Evolutionary conservation across 2,329 filamentous ascomycete species (phyloP).

Genomic region (Aspergillus glaucus): DNA sequence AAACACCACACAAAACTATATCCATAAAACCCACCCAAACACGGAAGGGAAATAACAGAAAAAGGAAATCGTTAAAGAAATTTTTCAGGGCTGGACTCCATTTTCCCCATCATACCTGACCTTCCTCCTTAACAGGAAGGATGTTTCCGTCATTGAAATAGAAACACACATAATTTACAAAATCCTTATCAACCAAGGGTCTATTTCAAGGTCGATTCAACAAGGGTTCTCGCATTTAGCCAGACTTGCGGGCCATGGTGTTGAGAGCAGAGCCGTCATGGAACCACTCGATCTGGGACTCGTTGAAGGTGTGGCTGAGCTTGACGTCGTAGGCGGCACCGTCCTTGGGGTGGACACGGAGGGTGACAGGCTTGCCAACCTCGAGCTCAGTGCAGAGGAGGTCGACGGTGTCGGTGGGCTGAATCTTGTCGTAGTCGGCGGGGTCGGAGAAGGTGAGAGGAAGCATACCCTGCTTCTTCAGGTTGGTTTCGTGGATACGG

Average conservation of each 20-base stretch:
- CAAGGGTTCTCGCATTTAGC: conserved; percentile 19
- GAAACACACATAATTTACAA: conserved; percentile 23
- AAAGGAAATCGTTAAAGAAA: conserved; percentile 26
- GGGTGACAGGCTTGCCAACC: conserved; percentile 86
- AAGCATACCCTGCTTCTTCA: conserved; percentile 99
- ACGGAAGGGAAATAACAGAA: conserved; percentile 20
- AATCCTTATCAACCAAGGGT: conserved; percentile 4
- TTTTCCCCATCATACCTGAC: conserved; percentile 23
- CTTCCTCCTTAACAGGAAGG: conserved; percentile 1
- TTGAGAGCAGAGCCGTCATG: conserved; percentile 95
- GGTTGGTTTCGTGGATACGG: conserved; percentile 99
- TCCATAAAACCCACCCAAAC: conserved; percentile 34
- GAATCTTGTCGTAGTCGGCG: conserved; percentile 96
- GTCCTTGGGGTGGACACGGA: conserved; percentile 86
- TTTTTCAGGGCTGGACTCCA: conserved; percentile 31
- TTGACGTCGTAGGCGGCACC: conserved; percentile 73
- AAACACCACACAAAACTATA: conserved; percentile 31
- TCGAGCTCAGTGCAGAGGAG: conserved; percentile 81
- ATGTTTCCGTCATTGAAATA: conserved; percentile 7
- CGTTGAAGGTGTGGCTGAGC: conserved; percentile 96
- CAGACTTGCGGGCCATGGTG: conserved; percentile 80
- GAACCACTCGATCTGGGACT: conserved; percentile 97
- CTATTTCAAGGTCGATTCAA: conserved; percentile 1
- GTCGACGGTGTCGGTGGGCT: conserved; percentile 86
- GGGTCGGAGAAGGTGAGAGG: conserved; percentile 91